Evolutionary conservation across 139 green algal genomes (phyloP).

Genomic region (Chlorella sp.): DNA sequence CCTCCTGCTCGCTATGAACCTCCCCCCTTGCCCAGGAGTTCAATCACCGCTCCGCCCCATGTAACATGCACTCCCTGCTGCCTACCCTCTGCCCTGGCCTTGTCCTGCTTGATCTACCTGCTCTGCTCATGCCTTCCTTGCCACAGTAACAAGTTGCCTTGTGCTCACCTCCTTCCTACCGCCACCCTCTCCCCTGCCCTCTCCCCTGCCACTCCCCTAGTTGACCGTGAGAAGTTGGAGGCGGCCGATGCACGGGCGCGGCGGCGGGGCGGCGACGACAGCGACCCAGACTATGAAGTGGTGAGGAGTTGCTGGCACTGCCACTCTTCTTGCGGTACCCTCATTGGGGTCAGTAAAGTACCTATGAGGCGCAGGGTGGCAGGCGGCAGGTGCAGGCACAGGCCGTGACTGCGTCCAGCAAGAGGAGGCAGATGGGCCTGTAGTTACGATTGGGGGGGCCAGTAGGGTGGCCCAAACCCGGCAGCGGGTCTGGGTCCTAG

Average conservation of each 20-base stretch:
- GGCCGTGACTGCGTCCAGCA: too few species aligned
- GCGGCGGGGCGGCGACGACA: slow-evolving; percentile 30
- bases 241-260: neutral
- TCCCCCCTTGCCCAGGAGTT: too few species aligned
- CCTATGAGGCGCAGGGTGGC: too few species aligned
- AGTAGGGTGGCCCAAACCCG: too few species aligned
- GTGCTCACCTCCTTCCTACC: neutral
- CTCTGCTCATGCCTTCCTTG: too few species aligned
- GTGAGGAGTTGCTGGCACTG: neutral
- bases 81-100: neutral
- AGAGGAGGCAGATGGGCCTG: too few species aligned
- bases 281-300: slow-evolving; percentile 45
- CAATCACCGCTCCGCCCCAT: neutral
- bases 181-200: neutral
- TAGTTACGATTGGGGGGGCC: too few species aligned
- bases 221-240: slow-evolving; percentile 13
- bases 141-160: too few species aligned
- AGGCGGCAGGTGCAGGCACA: too few species aligned
- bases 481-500: too few species aligned
- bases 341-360: too few species aligned
- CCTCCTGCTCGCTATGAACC: neutral
- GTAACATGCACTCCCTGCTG: too few species aligned
- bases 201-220: neutral
- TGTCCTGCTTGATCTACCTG: neutral
- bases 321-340: neutral